Conservation (phyloP, 192 early-diverging fungal genomes). For the Coemansia guatemalensis region DNA sequence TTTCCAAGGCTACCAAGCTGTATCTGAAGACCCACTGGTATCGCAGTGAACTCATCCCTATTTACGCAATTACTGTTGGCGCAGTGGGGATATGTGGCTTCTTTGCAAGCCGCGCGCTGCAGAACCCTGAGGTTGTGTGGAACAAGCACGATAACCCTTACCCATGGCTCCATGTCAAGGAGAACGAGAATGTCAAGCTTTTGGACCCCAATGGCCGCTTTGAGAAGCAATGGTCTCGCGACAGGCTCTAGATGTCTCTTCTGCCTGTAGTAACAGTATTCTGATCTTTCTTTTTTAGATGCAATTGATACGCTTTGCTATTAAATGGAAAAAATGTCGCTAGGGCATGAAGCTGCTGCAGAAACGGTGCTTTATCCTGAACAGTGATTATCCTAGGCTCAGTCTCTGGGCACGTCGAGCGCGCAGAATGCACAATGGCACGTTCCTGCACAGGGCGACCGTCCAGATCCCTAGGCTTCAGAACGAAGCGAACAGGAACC, state of each 20-base stretch:
- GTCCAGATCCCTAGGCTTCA: neutral
- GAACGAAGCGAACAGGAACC: slow-evolving; percentile 3
- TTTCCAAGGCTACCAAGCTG: slow-evolving; percentile 45
- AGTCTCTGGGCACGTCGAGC: slow-evolving; percentile 22
- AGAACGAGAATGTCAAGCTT: slow-evolving; percentile 55
- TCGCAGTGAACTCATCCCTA: slow-evolving; percentile 53
- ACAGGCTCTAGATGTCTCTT: slow-evolving; percentile 26
- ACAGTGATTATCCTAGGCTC: slow-evolving; percentile 41
- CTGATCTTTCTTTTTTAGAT: neutral
- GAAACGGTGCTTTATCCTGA: slow-evolving; percentile 7
- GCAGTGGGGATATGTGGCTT: slow-evolving; percentile 44
- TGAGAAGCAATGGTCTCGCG: slow-evolving; percentile 52
- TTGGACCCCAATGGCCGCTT: slow-evolving; percentile 47
- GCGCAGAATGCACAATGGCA: neutral
- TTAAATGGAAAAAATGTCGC: slow-evolving; percentile 26
- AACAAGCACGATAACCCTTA: slow-evolving; percentile 51
- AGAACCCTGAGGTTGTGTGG: slow-evolving; percentile 53
- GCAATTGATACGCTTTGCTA: slow-evolving; percentile 8
- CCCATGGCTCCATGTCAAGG: slow-evolving; percentile 54
- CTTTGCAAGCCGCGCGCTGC: slow-evolving; percentile 39
- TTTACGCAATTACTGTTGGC: slow-evolving; percentile 41
- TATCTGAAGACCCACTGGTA: slow-evolving; percentile 56
- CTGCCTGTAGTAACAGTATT: neutral
- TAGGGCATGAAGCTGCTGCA: slow-evolving; percentile 43
- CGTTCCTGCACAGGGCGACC: neutral